Evolutionary conservation across 106 monocot species (phyloP), one percentile per base, ranked within the genome.

Genomic region (Hemerocallis citrina): DNA sequence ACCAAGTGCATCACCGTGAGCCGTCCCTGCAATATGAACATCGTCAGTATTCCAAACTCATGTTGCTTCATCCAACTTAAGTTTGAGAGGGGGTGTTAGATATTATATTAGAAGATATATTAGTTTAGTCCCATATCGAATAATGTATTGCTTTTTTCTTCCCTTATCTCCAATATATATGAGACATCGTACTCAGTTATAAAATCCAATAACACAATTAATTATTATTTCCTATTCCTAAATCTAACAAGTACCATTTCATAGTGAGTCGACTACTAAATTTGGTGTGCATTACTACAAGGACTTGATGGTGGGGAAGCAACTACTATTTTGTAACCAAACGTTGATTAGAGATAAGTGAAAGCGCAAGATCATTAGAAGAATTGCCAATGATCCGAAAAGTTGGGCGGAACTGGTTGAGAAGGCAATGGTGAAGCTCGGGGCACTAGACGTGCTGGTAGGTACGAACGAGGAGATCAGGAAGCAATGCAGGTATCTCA

Each of bases 211-310:
- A n/a, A n/a, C n/a, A n/a, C n/a, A n/a, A n/a, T n/a, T n/a, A n/a
- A n/a, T n/a, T n/a, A n/a, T n/a, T n/a, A n/a, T n/a, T n/a, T n/a
- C n/a, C n/a, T n/a, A n/a, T n/a, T n/a, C n/a, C n/a, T n/a, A n/a
- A n/a, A n/a, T n/a, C n/a, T n/a, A n/a, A n/a, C n/a, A n/a, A 5
- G 72, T 68, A n/a, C 5, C 33, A 16, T 38, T 67, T 29, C 68
- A 64, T 17, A 0, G 4, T 6, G 51, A 30, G 34, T 54, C 47
- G 13, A 32, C 34, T 4, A 2, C 2, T 12, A 16, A 0, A 9
- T 54, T 87, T n/a, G 79, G 68, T 52, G 64, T 52, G 32, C 14
- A n/a, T 31, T 84, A 72, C 75, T 84, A 84, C 50, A 33, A 34
- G 35, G 16, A 32, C 13, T 12, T 84, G 34, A 19, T 39, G 25